phyloP scores from a whole-genome alignment of 2,329 filamentous ascomycete genomes.

The Escovopsis sp. region DNA sequence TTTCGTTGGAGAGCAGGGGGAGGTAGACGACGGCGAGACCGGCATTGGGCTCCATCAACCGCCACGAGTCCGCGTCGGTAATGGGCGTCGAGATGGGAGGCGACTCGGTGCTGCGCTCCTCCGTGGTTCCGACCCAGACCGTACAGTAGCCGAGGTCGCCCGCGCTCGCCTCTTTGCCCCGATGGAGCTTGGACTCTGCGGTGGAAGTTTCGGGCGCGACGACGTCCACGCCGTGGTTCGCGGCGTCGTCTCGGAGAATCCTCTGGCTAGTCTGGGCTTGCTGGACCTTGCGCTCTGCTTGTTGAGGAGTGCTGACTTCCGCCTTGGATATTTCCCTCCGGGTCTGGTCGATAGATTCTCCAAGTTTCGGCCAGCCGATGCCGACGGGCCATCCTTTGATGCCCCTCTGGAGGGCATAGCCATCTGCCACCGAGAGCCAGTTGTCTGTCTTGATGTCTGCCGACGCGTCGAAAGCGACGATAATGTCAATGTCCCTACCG shows the following conservation, averaged over 20 bases:
- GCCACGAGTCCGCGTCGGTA: conserved; percentile 50
- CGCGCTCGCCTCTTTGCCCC: conserved; percentile 28
- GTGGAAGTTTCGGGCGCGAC: conserved; percentile 10
- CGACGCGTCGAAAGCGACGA: conserved; percentile 88
- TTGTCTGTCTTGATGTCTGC: conserved; percentile 90
- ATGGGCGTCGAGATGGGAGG: conserved; percentile 37
- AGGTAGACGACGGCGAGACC: conserved; percentile 86
- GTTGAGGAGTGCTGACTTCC: conserved; percentile 41
- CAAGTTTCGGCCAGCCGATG: conserved; percentile 72
- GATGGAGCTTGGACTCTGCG: conserved; percentile 23
- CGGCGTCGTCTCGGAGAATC: conserved; percentile 13
- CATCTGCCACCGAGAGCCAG: conserved; percentile 88
- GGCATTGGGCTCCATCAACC: conserved; percentile 56
- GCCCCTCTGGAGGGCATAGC: conserved; percentile 77
- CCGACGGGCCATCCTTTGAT: conserved; percentile 92
- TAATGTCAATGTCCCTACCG: conserved; percentile 73
- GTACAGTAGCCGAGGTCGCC: conserved; percentile 80
- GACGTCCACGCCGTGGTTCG: conserved; percentile 8
- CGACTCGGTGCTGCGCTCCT: conserved; percentile 49
- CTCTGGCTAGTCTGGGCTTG: conserved; percentile 39
- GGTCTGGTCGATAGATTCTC: conserved; percentile 43
- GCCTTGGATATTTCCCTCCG: conserved; percentile 51
- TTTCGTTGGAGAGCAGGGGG: conserved; percentile 71
- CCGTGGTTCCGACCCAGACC: conserved; percentile 79
- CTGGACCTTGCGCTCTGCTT: conserved; percentile 49